A percentile compares a stretch with the other conserved stretches of the same genome.
phyloP scores from a whole-genome alignment of 805 yeast genomes.

The Kodamaea neixiangensis region DNA sequence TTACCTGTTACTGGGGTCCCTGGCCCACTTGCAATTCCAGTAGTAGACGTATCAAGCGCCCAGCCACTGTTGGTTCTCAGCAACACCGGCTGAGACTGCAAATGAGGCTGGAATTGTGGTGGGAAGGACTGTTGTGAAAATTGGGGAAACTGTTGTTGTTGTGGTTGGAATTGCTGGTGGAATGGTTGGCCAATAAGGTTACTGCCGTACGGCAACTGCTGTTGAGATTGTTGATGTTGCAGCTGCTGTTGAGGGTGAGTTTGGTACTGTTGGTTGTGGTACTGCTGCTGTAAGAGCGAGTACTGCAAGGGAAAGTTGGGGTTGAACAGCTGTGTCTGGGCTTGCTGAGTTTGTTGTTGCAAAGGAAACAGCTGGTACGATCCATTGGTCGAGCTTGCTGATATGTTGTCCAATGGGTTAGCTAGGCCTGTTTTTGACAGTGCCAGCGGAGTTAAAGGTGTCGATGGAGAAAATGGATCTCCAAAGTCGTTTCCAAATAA shows the following conservation, averaged over 20 bases:
- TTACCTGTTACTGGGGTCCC: constrained; percentile 30
- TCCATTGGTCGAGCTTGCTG: constrained; percentile 31
- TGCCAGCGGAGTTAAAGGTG: constrained; percentile 19
- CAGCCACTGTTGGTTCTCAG: constrained; percentile 40
- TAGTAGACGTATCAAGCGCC: constrained; percentile 33
- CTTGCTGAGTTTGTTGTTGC: constrained; percentile 29
- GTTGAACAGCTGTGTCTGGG: neutral
- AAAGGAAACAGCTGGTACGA: constrained; percentile 19
- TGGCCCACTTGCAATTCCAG: constrained; percentile 25
- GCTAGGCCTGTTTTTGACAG: constrained; percentile 20
- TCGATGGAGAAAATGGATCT: constrained; percentile 6
- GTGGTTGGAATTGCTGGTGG: constrained; percentile 10
- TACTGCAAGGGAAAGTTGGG: constrained; percentile 4
- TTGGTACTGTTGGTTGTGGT: constrained; percentile 10
- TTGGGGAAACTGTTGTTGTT: neutral
- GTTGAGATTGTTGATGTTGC: neutral
- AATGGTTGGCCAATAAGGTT: constrained; percentile 13
- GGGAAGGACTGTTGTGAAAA: constrained; percentile 10
- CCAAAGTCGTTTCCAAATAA: constrained; percentile 26
- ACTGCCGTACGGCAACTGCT: neutral
- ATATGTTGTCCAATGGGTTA: constrained; percentile 16
- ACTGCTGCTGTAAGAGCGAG: constrained; percentile 9
- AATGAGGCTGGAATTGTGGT: constrained; percentile 7
- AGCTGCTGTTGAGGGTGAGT: constrained; percentile 7
- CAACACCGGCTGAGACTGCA: constrained; percentile 28